These are phyloP conservation scores for Cyberlindnera mississippiensis DNA, from an alignment of 805 yeast species.

Conservation along the genomic window DNA sequence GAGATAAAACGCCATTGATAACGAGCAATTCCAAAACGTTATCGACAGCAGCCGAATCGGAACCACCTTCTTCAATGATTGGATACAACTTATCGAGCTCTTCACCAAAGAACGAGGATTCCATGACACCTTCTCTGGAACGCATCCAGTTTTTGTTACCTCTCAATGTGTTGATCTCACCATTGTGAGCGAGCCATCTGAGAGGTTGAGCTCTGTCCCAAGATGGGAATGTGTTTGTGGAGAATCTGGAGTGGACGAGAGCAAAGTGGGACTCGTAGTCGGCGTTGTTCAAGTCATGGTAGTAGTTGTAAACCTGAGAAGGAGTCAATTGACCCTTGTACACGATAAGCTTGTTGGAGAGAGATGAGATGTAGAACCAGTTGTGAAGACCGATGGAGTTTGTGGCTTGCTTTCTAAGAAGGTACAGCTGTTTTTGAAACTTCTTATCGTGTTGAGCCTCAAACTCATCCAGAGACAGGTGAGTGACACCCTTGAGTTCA, in stretches of 20 bases:
- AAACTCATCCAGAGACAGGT: conserved; percentile 47
- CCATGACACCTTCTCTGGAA: conserved; percentile 96
- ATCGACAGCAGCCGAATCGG: conserved; percentile 97
- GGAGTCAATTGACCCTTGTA: conserved; percentile 98
- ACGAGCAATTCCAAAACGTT: conserved; percentile 90
- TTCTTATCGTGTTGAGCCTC: conserved; percentile 51
- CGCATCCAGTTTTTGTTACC: conserved; percentile 99
- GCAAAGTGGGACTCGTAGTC: conserved; percentile 95
- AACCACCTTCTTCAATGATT: conserved; percentile 96
- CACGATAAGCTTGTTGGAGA: conserved; percentile 84
- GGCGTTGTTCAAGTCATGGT: conserved; percentile 86
- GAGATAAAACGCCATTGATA: conserved; percentile 83
- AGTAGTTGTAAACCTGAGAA: conserved; percentile 90
- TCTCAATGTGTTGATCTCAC: conserved; percentile 94
- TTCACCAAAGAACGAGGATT: conserved; percentile 80
- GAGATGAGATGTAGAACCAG: conserved; percentile 96
- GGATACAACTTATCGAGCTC: conserved; percentile 90
- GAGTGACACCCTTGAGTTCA: conserved; percentile 38
- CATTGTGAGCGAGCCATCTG: conserved; percentile 96
- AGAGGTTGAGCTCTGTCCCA: conserved; percentile 99
- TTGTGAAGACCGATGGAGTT: conserved; percentile 91
- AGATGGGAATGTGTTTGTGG: conserved; percentile 98
- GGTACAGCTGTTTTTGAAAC: conserved; percentile 80
- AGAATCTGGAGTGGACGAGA: conserved; percentile 93
- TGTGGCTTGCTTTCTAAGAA: conserved; percentile 84